Evolutionary conservation across 371 early-diverging fungal genomes (phyloP).

Genomic region (Mortierella sp.): DNA sequence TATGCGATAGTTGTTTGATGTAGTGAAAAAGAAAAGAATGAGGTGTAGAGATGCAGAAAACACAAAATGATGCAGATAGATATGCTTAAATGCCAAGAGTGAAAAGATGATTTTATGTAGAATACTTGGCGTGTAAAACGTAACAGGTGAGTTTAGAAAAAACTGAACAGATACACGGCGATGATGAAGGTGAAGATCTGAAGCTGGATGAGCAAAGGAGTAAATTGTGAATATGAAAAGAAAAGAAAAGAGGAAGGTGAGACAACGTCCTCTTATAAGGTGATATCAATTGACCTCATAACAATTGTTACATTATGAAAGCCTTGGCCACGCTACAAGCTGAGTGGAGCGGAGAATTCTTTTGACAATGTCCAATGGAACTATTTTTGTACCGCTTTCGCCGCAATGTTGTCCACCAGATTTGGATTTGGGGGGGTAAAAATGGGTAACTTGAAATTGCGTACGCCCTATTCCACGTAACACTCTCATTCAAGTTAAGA

Average conservation of each 20-base stretch:
- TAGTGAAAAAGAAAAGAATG: background rate
- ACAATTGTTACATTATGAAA: background rate
- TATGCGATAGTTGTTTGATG: background rate
- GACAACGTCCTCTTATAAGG: background rate
- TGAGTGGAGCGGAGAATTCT: conserved; percentile 13
- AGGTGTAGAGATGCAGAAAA: background rate
- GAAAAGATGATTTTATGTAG: background rate
- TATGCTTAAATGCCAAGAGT: background rate
- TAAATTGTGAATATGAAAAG: background rate
- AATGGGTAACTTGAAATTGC: no score
- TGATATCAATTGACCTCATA: background rate
- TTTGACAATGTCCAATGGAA: background rate
- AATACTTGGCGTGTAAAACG: conserved; percentile 3
- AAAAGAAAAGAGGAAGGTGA: background rate
- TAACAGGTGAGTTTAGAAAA: background rate
- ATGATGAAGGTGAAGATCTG: background rate
- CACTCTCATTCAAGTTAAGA: no score
- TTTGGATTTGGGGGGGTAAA: background rate
- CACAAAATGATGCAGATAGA: background rate
- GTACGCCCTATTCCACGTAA: no score
- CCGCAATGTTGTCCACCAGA: conserved; percentile 1
- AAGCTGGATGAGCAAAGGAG: no score
- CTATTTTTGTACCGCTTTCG: conserved; percentile 3
- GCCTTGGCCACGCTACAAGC: background rate
- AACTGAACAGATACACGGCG: background rate